Base-by-base conservation (phyloP, 352 stramenopile genomes). In the Lagenidium sp. region DNA sequence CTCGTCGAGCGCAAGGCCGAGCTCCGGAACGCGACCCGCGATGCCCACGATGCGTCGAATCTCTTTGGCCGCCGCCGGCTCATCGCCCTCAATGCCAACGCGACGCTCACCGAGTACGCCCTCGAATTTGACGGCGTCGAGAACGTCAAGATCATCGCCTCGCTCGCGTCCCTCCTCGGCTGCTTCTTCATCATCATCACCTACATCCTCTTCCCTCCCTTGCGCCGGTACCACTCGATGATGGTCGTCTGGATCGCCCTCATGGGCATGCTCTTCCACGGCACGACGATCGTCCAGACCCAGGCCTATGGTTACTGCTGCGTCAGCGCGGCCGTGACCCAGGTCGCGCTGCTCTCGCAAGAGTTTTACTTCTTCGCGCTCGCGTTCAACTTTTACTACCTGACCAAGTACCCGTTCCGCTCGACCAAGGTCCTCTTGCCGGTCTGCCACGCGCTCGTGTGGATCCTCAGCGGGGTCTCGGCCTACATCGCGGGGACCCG, bases 281-380 rank as follows among this genome's bases (percentile, higher is more conserved):
- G 69, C 43, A 87, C 60, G 3, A 65, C 86, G 13, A 51, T 85
- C 23, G 53, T 68, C 4, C 65, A 89, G 55, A 68, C 50, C 7
- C 46, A 64, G 20, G 50, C 38, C n/a, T 87, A 74, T 55, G 63
- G 65, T 19, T 49, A 57, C 28, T 84, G 74, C 60, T 90, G 78
- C 55, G 63, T 56, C 3, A 79, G 67, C 0, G 75, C 78, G n/a
- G 52, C 71, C 15, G 42, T 86, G 31, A 57, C 80, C 1, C 80
- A 94, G 47, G 48, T 89, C 13, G 65, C 71, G 48, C 62, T 94
- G 37, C 50, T 92, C 19, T 77, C 66, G 4, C 73, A 89, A 31
- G 79, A 94, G 41, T 64, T 92, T 12, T 94, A 91, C 59, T 81
- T 92, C 44, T 90, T 87, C 48, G 72, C 73, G 25, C 65, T 94